phyloP scores from a whole-genome alignment of 176 grass and related monocot species.

The Dendrocalamus sinicus region DNA sequence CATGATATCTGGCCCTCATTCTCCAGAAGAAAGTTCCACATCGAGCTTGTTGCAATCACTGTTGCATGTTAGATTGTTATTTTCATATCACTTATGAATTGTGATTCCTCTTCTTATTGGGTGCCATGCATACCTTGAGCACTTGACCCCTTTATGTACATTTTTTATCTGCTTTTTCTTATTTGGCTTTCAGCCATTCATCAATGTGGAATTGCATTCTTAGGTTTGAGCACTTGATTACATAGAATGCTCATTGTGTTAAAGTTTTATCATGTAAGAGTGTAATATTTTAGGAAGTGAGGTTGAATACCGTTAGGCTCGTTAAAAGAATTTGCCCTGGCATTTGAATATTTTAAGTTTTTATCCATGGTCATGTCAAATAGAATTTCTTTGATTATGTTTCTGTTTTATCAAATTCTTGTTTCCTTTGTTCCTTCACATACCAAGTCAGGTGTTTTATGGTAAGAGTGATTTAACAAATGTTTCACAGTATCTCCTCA shows the following conservation, averaged over 20 bases:
- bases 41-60: conserved; percentile 14
- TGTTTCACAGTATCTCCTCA: not conserved
- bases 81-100: not conserved
- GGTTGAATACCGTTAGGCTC: conserved; percentile 8
- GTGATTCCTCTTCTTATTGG: conserved; percentile 9
- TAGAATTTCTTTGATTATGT: not conserved
- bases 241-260: not conserved
- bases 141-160: not conserved
- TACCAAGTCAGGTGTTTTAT: not conserved
- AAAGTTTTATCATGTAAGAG: not conserved
- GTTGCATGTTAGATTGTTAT: conserved; percentile 6
- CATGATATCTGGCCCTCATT: not conserved
- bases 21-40: not conserved
- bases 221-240: conserved; percentile 8
- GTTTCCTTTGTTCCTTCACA: not conserved
- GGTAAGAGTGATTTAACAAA: conserved; percentile 11
- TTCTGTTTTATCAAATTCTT: not conserved
- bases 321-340: not conserved
- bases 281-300: conserved; percentile 2
- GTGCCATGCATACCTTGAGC: not conserved
- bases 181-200: conserved; percentile 4
- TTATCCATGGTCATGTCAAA: not conserved
- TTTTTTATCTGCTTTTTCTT: not conserved
- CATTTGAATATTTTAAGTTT: not conserved
- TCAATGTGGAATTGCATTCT: not conserved